These are phyloP conservation scores for Keqinozyma sinolaborantium DNA, from an alignment of 1,139 yeast species.

Conservation along the genomic window DNA sequence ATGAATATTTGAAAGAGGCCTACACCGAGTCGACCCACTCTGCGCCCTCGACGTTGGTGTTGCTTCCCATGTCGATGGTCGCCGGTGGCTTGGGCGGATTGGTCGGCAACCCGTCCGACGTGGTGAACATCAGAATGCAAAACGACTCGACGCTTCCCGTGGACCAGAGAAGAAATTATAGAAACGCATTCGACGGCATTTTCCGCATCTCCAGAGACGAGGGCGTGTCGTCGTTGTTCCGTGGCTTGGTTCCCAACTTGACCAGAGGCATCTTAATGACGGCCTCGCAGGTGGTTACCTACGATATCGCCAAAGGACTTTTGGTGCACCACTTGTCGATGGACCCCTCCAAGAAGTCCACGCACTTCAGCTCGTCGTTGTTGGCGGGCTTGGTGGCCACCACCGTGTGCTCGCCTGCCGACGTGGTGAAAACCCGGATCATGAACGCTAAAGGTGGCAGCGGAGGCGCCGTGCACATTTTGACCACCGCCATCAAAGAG, in stretches of 20 bases:
- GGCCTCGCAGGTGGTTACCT: conserved; percentile 86
- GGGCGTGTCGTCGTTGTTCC: conserved; percentile 55
- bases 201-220: conserved; percentile 59
- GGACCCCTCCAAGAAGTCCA: conserved; percentile 60
- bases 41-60: conserved; percentile 38
- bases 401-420: conserved; percentile 89
- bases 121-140: conserved; percentile 88
- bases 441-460: conserved; percentile 64
- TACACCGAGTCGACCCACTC: conserved; percentile 31
- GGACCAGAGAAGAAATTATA: conserved; percentile 68
- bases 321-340: conserved; percentile 49
- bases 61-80: conserved; percentile 77
- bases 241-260: conserved; percentile 77
- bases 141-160: conserved; percentile 72
- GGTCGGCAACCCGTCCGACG: conserved; percentile 86
- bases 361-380: conserved; percentile 76
- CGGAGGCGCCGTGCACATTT: conserved; percentile 48
- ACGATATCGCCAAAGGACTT: conserved; percentile 68
- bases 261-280: conserved; percentile 86
- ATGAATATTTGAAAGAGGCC: conserved; percentile 67
- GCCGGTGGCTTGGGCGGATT: conserved; percentile 84
- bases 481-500: conserved; percentile 52
- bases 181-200: conserved; percentile 77
- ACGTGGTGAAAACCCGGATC: conserved; percentile 83
- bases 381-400: conserved; percentile 86